phyloP scores from a whole-genome alignment of 108 stramenopile species.

The Asterionellopsis glacialis region DNA sequence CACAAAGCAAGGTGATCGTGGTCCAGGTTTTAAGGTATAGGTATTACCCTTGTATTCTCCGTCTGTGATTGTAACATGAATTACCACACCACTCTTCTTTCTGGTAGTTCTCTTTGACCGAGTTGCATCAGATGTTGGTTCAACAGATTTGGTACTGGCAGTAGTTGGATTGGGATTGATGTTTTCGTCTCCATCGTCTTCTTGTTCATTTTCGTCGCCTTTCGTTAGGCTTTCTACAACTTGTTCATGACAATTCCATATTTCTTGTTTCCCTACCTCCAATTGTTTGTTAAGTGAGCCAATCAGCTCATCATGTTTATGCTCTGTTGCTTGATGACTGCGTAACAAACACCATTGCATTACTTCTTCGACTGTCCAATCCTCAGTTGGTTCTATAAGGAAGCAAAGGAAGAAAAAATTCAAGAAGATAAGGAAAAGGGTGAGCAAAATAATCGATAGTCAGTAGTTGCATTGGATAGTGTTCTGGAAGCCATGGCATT shows the following conservation, averaged over 20 bases:
- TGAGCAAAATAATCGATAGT: neutral
- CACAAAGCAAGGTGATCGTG: constrained; percentile 36
- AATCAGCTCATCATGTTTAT: constrained; percentile 30
- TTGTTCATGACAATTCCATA: constrained; percentile 41
- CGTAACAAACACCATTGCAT: constrained; percentile 63
- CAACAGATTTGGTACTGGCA: too few relatives aligned
- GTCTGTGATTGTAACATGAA: constrained; percentile 37
- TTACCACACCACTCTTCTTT: neutral
- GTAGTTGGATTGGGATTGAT: constrained; percentile 23
- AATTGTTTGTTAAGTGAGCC: constrained; percentile 33
- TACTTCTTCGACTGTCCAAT: constrained; percentile 77
- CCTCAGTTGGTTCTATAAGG: constrained; percentile 39
- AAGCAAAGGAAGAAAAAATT: neutral
- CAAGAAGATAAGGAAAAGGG: neutral
- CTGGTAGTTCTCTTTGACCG: too few relatives aligned
- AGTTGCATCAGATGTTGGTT: neutral
- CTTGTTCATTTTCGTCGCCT: constrained; percentile 4
- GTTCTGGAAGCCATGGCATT: too few relatives aligned
- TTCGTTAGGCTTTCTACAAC: constrained; percentile 34
- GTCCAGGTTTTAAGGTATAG: constrained; percentile 36
- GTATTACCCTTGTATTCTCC: constrained; percentile 53
- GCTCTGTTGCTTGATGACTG: constrained; percentile 36
- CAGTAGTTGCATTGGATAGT: too few relatives aligned
- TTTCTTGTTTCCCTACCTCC: constrained; percentile 40
- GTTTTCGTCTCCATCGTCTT: neutral